Evolutionary conservation across 2,329 filamentous ascomycete genomes (phyloP).

Genomic region (Fusarium guadeloupense): DNA sequence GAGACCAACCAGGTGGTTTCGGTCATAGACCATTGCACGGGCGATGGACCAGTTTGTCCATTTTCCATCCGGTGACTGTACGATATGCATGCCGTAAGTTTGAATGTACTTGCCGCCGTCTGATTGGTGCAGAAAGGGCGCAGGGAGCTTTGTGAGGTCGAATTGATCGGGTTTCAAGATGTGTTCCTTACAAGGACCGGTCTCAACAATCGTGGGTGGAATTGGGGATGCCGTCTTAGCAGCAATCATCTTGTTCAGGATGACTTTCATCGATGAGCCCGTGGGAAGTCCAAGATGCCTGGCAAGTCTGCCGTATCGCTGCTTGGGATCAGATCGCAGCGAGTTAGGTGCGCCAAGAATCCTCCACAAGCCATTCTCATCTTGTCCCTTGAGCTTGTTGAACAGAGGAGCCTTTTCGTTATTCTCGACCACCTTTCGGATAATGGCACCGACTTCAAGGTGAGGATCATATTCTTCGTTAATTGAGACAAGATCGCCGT

Average conservation of each 20-base stretch:
- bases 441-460: slow-evolving; percentile 59
- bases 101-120: slow-evolving; percentile 63
- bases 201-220: slow-evolving; percentile 47
- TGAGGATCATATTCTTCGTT: slow-evolving; percentile 54
- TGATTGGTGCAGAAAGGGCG: slow-evolving; percentile 53
- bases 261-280: slow-evolving; percentile 43
- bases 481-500: slow-evolving; percentile 57
- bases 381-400: slow-evolving; percentile 59
- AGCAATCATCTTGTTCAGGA: slow-evolving; percentile 53
- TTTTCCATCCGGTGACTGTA: slow-evolving; percentile 55
- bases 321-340: slow-evolving; percentile 31
- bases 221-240: slow-evolving; percentile 46
- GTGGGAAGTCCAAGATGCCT: slow-evolving; percentile 52
- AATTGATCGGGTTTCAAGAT: slow-evolving; percentile 22
- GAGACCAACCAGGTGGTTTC: slow-evolving; percentile 52
- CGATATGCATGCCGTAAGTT: slow-evolving; percentile 60
- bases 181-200: slow-evolving; percentile 32
- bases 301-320: slow-evolving; percentile 54
- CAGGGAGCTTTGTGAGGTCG: slow-evolving; percentile 52
- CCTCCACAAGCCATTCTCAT: slow-evolving; percentile 52
- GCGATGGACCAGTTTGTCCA: slow-evolving; percentile 61
- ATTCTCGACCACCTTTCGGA: slow-evolving; percentile 56
- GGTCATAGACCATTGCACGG: slow-evolving; percentile 58
- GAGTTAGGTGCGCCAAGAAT: slow-evolving; percentile 58
- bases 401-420: slow-evolving; percentile 60